Evolutionary conservation across 192 early-diverging fungal species (phyloP).

Genomic region (Gryganskiella cystojenkinii): DNA sequence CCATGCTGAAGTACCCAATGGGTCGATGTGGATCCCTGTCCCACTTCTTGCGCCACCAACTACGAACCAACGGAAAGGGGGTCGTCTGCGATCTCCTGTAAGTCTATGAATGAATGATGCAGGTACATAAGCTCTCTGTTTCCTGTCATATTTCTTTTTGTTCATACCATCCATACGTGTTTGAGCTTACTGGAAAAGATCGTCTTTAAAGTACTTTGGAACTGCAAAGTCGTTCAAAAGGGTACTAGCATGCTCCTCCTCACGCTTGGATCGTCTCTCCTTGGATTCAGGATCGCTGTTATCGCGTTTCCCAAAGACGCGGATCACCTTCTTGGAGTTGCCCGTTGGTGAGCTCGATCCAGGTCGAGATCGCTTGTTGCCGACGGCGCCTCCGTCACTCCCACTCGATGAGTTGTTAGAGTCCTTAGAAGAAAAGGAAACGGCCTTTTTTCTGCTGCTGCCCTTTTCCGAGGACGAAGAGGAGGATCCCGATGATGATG

Average conservation of each 20-base stretch:
- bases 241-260: conserved; percentile 44
- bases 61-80: conserved; percentile 84
- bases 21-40: conserved; percentile 79
- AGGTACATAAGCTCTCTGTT: not conserved
- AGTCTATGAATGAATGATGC: conserved; percentile 19
- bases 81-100: conserved; percentile 67
- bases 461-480: conserved; percentile 24
- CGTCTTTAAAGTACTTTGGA: conserved; percentile 79
- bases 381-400: conserved; percentile 7
- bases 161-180: too few species aligned
- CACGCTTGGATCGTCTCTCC: conserved; percentile 10
- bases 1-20: conserved; percentile 84
- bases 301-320: conserved; percentile 34
- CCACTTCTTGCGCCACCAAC: conserved; percentile 77
- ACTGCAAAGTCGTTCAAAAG: conserved; percentile 73
- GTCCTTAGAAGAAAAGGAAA: not conserved
- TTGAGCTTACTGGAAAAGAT: conserved; percentile 68
- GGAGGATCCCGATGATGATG: conserved; percentile 9
- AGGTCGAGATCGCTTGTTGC: conserved; percentile 34
- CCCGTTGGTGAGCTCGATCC: conserved; percentile 25
- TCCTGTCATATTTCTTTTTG: too few species aligned
- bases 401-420: conserved; percentile 6
- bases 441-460: not conserved
- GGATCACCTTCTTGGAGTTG: conserved; percentile 22
- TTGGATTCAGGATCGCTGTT: conserved; percentile 1